Evolutionary conservation across 2,329 filamentous ascomycete species (phyloP), one percentile per base, ranked within the genome.

Genomic region (Grosmannia serpens): DNA sequence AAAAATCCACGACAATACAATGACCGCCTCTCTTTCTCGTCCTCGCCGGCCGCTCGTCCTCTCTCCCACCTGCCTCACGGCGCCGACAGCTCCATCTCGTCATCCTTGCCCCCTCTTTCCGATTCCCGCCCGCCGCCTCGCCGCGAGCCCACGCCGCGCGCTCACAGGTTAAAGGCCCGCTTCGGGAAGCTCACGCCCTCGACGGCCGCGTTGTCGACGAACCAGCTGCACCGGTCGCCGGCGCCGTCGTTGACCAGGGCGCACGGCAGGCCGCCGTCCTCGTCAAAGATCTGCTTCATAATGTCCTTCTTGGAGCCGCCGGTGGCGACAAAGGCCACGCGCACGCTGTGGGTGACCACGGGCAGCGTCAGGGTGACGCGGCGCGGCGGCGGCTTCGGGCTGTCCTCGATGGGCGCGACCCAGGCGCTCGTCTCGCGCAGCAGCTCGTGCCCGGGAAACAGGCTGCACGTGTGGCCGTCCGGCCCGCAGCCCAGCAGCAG

Each of bases 401-500:
- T 95, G 76, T 97, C 89, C 67, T 87, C 85, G 68, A 96, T 95
- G 52, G 90, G 83, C 17, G 91, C 87, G 50, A 97, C 90, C 94
- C 94, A 99, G 57, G 92, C 90, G 67, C 85, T 86, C 41, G 83
- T 83, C 76, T 97, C 92, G 63, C 91, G 85, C 64, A 97, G 81
- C 57, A 97, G 81, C 60, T 86, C 82, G 70, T 96, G 92, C 58
- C 87, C 87, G 6, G 94, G 94, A 78, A 99, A 99, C 56, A 99
- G 78, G 66, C 88, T 94, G 84, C 94, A 97, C 38, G 94, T 97
- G 76, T 99, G 94, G 56, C 94, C 94, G 71, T 97, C 94, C 17
- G 94, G 92, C 0, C 94, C 94, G 70, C 89, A 95, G 67, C 94
- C 94, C 49, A 99, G 84, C 49, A 99, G 83, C 58, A 99, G 79